Percentiles rank a stretch among this genome's conserved stretches.
phyloP scores from a whole-genome alignment of 805 yeast genomes.

The Babjeviella inositovora region DNA sequence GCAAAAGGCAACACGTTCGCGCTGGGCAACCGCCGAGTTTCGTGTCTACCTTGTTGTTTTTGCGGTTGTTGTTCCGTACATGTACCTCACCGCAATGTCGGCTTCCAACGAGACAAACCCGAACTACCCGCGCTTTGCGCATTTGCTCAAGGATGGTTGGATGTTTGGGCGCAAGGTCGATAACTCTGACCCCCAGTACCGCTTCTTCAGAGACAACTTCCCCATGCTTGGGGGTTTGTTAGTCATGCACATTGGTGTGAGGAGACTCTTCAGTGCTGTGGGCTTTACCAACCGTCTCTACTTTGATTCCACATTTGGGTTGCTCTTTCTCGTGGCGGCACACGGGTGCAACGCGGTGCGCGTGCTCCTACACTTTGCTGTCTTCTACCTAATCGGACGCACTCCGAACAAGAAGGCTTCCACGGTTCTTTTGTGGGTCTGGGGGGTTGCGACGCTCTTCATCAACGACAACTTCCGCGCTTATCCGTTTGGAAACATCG shows the following conservation, averaged over 20 bases:
- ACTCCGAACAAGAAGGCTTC: constrained; percentile 19
- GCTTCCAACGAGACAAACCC: constrained; percentile 65
- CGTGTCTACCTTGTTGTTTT: constrained; percentile 49
- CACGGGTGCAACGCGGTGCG: constrained; percentile 69
- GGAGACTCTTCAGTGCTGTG: constrained; percentile 22
- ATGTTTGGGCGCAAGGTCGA: constrained; percentile 80
- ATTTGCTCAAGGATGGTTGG: constrained; percentile 71
- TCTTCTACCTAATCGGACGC: constrained; percentile 35
- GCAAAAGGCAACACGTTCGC: constrained; percentile 16
- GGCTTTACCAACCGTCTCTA: constrained; percentile 18
- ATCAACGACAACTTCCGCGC: constrained; percentile 55
- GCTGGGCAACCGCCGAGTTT: constrained; percentile 73
- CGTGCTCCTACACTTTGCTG: constrained; percentile 37
- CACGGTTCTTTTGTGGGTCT: constrained; percentile 44
- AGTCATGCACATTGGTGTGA: constrained; percentile 31
- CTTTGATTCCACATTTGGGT: constrained; percentile 67
- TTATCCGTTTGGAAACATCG: constrained; percentile 27
- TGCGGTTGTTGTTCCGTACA: constrained; percentile 58
- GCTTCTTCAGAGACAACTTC: constrained; percentile 75
- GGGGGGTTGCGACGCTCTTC: constrained; percentile 67
- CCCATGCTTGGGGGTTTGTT: constrained; percentile 41
- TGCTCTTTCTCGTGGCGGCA: constrained; percentile 48
- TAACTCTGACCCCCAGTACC: constrained; percentile 80
- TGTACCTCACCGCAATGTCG: constrained; percentile 69
- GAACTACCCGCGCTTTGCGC: constrained; percentile 48